Evolutionary conservation across 805 yeast species (phyloP), one percentile per base, ranked within the genome.

Genomic region (Pichia rugopelliculosa): DNA sequence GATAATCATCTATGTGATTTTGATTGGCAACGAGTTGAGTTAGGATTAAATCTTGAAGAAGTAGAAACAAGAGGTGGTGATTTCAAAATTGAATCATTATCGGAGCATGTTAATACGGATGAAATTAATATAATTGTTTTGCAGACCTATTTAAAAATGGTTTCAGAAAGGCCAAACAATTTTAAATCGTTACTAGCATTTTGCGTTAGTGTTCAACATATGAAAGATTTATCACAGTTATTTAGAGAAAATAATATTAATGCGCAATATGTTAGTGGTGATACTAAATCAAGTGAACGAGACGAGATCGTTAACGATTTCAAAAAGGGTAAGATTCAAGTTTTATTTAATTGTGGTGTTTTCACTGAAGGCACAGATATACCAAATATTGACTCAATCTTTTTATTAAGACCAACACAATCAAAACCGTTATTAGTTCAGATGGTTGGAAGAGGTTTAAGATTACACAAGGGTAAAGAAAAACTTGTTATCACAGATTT

Each of bases 301-400:
- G 73, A 67, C 15, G 57, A 62, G 3, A 70, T 79, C 0, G 64
- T 89, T 2, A 63, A 68, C 6, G 81, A 76, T 33, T 91, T 90
- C 59, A 74, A 72, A 51, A 55, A 65, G 0, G 89, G 93, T 0
- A 59, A 72, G 15, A 71, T 87, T 18, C 78, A 82, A 5, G 95
- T 91, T 0, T 65, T 90, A 26, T 75, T 93, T 67, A 91, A 91
- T 59, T 93, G 96, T 61, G 87, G 85, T 17, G 87, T 90, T 6
- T 83, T 91, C 56, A 90, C 96, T 0, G 98, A 90, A 62, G 98
- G 98, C 0, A 88, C 97, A 0, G 97, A 90, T 66, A 81, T 91
- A 18, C 97, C 97, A 3, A 81, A 81, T 51, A 84, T 89, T 48
- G 97, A 90, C 59, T 81, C 88, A 26, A 68, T 90, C 12, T 70